Evolutionary conservation across 345 rosid genomes (phyloP), one percentile per base, ranked within the genome.

Genomic region (Laguncularia racemosa): DNA sequence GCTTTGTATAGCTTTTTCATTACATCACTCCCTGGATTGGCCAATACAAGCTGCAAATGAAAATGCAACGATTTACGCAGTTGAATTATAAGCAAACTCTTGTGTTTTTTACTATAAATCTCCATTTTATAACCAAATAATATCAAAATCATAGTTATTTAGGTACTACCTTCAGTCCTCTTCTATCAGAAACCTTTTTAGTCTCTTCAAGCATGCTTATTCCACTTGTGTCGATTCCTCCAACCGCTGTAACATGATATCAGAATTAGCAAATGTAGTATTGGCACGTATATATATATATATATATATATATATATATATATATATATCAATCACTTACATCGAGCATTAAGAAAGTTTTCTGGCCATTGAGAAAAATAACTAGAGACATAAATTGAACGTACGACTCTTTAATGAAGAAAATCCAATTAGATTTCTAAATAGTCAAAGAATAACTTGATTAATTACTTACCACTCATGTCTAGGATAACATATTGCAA

Each of bases 191-290:
- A 43, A 55, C 53, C 63, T 82, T 86, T 74, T 78, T 79, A 18
- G 77, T 60, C 69, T 88, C 98, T 54, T 88, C 96, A n/a, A 91
- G 74, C 98, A 86, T 91, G 82, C 96, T 76, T 60, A 91, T 67
- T n/a, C 98, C 98, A 63, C 98, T 91, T 21, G 98, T 84, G 73
- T 91, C 98, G 23, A 88, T 91, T 76, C 83, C 87, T 21, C 96
- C 95, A 59, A 91, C 88, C 60, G 83, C 95, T 91, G 79, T 15
- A 57, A 44, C 46, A 56, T 69, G 2, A 14, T 20, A 56, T 20
- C 44, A 14, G 33, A 48, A 20, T 23, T 16, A 47, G 18, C 26
- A 6, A 15, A 18, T 44, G 11, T 44, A 16, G n/a, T n/a, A n/a
- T 11, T 16, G 2, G 18, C 6, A 47, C 14, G 16, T n/a, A 5